Conservation (phyloP, 352 stramenopile species). For the Globisporangium nunn region DNA sequence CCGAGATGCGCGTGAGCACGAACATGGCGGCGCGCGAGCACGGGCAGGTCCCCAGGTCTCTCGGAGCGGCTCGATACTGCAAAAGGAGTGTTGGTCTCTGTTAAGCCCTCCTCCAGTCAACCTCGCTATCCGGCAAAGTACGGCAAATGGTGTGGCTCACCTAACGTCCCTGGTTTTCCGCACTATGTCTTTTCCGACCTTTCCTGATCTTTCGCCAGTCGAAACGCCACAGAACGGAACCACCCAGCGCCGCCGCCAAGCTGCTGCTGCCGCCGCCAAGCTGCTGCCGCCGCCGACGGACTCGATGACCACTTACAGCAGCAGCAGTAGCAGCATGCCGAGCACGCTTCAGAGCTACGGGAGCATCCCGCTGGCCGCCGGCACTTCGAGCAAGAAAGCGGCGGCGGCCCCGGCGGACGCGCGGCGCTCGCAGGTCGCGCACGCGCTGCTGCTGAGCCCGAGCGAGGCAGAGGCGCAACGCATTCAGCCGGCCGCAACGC, state of each 20-base stretch:
- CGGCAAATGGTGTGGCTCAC: too few relatives aligned
- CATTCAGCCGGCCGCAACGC: slow-evolving; percentile 28
- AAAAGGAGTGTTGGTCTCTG: too few relatives aligned
- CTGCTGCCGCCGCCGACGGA: too few relatives aligned
- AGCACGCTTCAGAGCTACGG: slow-evolving; percentile 1
- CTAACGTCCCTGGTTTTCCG: too few relatives aligned
- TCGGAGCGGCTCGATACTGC: too few relatives aligned
- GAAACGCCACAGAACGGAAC: too few relatives aligned
- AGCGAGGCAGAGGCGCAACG: slow-evolving; percentile 43
- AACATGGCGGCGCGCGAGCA: slow-evolving; percentile 41
- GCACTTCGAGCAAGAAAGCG: not conserved
- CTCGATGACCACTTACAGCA: not conserved
- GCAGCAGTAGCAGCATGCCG: not conserved
- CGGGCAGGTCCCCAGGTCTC: not conserved
- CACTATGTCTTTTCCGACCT: too few relatives aligned
- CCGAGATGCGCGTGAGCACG: slow-evolving; percentile 76
- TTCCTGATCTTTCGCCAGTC: too few relatives aligned
- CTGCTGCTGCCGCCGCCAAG: too few relatives aligned
- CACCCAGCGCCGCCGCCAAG: too few relatives aligned
- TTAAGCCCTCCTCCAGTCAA: not conserved
- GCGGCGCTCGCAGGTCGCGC: slow-evolving; percentile 63
- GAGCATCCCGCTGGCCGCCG: not conserved
- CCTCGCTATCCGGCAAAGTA: too few relatives aligned
- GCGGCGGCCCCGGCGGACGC: not conserved
- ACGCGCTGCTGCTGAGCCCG: slow-evolving; percentile 56